Evolutionary conservation across 768 basidiomycete species (phyloP), one percentile per base, ranked within the genome.

Genomic region (Naematelia aurantialba): DNA sequence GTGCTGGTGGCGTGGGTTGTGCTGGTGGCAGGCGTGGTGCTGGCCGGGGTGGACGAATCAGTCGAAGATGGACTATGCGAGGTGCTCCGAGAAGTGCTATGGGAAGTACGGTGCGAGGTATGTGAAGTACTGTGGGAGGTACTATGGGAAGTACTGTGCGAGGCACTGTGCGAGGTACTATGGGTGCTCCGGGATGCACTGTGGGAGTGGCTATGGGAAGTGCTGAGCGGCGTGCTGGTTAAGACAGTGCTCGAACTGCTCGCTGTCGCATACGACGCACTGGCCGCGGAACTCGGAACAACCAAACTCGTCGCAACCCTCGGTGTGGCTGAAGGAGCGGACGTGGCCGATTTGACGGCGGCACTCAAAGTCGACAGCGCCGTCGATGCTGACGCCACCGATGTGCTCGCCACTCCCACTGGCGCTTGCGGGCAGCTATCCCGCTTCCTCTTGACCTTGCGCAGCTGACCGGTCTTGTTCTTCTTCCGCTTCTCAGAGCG

Each of bases 41-140:
- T 31, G 4, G 59, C 46, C 17, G 61, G 27, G 24, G 62, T 27
- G 26, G 63, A 53, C 24, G 48, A 42, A 30, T 48, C 29, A 27
- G 54, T 42, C 19, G 27, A 25, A n/a, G 59, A 34, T 2, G 49
- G 17, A 34, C 46, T 42, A 25, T 44, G 49, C 4, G 65, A 60
- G 22, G 55, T 45, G 24, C 52, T 22, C 24, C 49, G 42, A 45
- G 30, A 34, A 17, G 49, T 58, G 22, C 51, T 57, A 31, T 53
- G 24, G 26, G 47, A 56, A 25, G 51, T 30, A 5, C 52, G 17
- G n/a, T 53, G 53, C 8, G 61, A 62, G 8, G 34, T 19, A 1
- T 45, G 8, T 17, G 34, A 39, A 17, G 34, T 39, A 39, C 34
- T 39, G 34, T 39, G 34, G 8, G 34, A 39, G 34, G 34, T 39